phyloP scores from a whole-genome alignment of 2,329 filamentous ascomycete genomes.

The Ceratocystis papillata region DNA sequence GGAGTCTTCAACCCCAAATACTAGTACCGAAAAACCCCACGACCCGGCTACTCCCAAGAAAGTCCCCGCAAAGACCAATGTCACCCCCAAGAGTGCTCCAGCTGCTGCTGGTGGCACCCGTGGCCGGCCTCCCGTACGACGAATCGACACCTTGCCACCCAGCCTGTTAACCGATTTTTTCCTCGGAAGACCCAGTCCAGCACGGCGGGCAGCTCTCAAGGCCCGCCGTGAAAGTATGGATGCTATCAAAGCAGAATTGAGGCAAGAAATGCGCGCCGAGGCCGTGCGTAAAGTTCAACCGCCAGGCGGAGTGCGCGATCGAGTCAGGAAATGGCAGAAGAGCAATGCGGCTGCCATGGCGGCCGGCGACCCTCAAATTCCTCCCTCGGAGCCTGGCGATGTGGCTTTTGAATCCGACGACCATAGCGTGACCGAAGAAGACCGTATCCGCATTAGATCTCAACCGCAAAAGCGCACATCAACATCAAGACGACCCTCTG shows the following conservation, averaged over 20 bases:
- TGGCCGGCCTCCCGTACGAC: constrained; percentile 34
- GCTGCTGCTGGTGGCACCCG: constrained; percentile 29
- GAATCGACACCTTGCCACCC: constrained; percentile 34
- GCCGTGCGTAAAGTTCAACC: constrained; percentile 49
- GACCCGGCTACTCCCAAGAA: constrained; percentile 22
- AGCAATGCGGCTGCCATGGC: constrained; percentile 56
- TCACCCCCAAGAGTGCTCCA: constrained; percentile 37
- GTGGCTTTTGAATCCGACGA: constrained; percentile 50
- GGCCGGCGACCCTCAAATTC: constrained; percentile 41
- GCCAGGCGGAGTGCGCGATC: constrained; percentile 60
- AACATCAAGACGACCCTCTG: constrained; percentile 26
- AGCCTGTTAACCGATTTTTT: constrained; percentile 49
- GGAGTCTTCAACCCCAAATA: constrained; percentile 18
- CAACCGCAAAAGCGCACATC: constrained; percentile 33
- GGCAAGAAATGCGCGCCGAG: constrained; percentile 33
- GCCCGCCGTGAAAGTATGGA: constrained; percentile 49
- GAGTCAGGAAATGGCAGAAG: constrained; percentile 78
- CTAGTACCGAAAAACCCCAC: constrained; percentile 22
- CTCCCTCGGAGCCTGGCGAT: constrained; percentile 49
- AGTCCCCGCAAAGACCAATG: constrained; percentile 15
- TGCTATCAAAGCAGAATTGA: constrained; percentile 44
- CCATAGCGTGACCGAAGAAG: constrained; percentile 50
- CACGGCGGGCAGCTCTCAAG: constrained; percentile 43
- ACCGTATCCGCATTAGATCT: constrained; percentile 47
- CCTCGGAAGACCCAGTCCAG: constrained; percentile 45